Conservation (phyloP, 331 rosid species). For the Erythrophleum ivorense region DNA sequence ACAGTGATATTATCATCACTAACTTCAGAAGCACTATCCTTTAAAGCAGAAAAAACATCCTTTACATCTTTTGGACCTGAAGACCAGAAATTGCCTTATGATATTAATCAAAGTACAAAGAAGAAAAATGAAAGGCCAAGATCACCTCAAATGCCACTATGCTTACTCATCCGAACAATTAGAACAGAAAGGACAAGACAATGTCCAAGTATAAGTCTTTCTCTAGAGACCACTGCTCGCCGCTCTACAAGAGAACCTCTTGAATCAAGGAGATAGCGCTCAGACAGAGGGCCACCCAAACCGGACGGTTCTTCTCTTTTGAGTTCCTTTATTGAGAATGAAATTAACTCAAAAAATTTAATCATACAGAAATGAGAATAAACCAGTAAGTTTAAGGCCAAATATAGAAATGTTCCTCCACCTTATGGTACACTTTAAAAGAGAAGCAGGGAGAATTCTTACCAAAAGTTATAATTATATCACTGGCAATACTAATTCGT, state of each 20-base stretch:
- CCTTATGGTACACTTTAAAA: neutral
- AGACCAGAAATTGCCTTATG: constrained; percentile 34
- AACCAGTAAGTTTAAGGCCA: neutral
- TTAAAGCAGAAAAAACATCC: constrained; percentile 68
- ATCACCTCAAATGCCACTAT: constrained; percentile 32
- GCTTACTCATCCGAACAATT: constrained; percentile 80
- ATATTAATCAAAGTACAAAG: constrained; percentile 29
- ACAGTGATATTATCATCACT: constrained; percentile 58
- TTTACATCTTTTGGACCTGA: constrained; percentile 85
- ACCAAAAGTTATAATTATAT: neutral
- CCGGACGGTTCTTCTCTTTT: constrained; percentile 97
- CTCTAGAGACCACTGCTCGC: constrained; percentile 87
- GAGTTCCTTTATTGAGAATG: constrained; percentile 71
- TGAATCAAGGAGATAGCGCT: constrained; percentile 83
- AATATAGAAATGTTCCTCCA: constrained; percentile 22
- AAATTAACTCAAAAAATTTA: constrained; percentile 8
- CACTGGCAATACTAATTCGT: neutral
- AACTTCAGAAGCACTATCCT: constrained; percentile 76
- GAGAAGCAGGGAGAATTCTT: neutral
- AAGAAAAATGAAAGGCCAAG: neutral
- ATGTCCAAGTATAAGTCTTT: constrained; percentile 90
- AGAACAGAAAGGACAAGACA: constrained; percentile 86
- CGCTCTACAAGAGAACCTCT: constrained; percentile 98
- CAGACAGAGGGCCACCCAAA: constrained; percentile 90
- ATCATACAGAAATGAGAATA: constrained; percentile 6